Evolutionary conservation across 176 grass and related monocot species (phyloP), one percentile per base, ranked within the genome.

Genomic region (Cenchrus americanus): DNA sequence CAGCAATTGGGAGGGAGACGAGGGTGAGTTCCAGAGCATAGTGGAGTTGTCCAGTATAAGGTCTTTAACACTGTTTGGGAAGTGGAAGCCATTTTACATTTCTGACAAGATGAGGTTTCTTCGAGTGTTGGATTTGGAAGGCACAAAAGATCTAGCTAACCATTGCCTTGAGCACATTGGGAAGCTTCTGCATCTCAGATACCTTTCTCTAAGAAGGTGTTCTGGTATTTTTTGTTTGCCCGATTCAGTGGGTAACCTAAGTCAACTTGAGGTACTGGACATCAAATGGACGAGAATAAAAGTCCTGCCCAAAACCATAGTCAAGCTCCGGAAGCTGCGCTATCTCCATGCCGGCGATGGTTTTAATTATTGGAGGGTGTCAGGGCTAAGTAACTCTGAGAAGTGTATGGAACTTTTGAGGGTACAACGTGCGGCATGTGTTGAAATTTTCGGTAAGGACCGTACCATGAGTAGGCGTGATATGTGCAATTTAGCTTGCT

Each of bases 51-150:
- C 77, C 0, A 37, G 43, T 2, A 5, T 88, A 44, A 47, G 79
- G 43, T 92, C 84, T 1, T 8, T 92, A 8, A 79, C 86, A 1
- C 17, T 72, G 1, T 89, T 88, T n/a, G 78, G 85, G 0, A 7
- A 82, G 50, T 60, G 71, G 17, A n/a, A 12, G 6, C 5, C 54
- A n/a, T 74, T 48, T 30, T 34, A 49, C 8, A 44, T 49, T 66
- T 87, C 42, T 21, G 5, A 32, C 1, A 70, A 66, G 17, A 82
- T 92, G 85, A 82, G 47, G 7, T 19, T 88, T 15, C 41, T 92
- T 2, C 67, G 86, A 15, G 86, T 92, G 15, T 12, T 92, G 10
- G 86, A 92, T 14, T 26, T 92, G 14, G 82, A 92, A 44, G 43
- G 8, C 2, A 71, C 46, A 1, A 0, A 0, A 1, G 12, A 17